Evolutionary conservation across 2,329 filamentous ascomycete genomes (phyloP).

Genomic region (Ceratocystis cubensis): DNA sequence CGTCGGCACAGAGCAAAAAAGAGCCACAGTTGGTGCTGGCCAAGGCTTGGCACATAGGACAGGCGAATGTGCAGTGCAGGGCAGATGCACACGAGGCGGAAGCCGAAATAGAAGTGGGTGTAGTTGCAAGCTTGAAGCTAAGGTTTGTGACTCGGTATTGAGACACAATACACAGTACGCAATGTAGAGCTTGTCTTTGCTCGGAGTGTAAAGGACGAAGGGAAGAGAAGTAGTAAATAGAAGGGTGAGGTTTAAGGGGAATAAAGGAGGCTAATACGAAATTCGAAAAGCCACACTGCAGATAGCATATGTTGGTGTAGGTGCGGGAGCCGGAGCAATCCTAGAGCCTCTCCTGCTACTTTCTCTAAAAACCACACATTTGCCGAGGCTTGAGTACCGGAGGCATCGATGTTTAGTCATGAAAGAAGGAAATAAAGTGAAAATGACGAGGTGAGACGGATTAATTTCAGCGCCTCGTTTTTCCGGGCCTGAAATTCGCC

Average conservation of each 20-base stretch:
- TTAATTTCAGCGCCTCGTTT: not conserved
- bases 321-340: not conserved
- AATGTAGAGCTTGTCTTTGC: too few species aligned
- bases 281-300: not conserved
- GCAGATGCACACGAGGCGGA: not conserved
- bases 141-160: too few species aligned
- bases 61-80: not conserved
- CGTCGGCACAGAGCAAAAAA: not conserved
- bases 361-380: not conserved
- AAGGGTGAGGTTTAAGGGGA: not conserved
- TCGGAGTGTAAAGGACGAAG: not conserved
- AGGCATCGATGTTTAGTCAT: too few species aligned
- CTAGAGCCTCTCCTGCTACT: too few species aligned
- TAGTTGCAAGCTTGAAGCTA: not conserved
- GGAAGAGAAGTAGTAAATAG: not conserved
- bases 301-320: not conserved
- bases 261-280: not conserved
- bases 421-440: not conserved
- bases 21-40: not conserved
- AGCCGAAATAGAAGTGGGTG: not conserved
- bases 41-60: not conserved
- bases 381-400: not conserved
- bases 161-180: too few species aligned
- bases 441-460: not conserved
- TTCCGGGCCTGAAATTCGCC: not conserved